Conservation (phyloP, 371 early-diverging fungal genomes). For the Funneliformis caledonium region DNA sequence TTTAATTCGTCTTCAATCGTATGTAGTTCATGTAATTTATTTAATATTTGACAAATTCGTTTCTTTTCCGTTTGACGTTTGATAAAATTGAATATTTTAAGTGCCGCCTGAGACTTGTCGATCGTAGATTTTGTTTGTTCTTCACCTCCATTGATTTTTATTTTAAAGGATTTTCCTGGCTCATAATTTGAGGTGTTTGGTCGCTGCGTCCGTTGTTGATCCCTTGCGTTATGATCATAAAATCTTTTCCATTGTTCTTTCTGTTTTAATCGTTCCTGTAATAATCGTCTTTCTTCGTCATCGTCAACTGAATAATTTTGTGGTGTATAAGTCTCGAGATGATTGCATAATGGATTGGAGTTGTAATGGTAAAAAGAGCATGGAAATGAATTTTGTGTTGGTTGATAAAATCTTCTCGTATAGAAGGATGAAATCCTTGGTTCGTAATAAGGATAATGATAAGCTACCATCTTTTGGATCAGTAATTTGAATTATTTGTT, state of each 20-base stretch:
- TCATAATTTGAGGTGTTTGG: background rate
- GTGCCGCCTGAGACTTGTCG: background rate
- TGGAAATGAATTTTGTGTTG: background rate
- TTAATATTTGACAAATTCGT: background rate
- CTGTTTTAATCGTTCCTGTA: no score
- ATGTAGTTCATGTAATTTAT: background rate
- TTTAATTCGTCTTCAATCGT: slow-evolving; percentile 4
- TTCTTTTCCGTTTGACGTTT: background rate
- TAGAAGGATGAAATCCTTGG: background rate
- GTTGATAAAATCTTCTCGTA: background rate
- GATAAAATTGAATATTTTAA: slow-evolving; percentile 15
- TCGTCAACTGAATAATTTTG: background rate
- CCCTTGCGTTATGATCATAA: no score
- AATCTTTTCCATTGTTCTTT: no score
- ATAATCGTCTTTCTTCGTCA: background rate
- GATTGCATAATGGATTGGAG: background rate
- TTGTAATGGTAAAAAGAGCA: background rate
- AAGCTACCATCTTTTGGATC: no score
- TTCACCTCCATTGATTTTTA: background rate
- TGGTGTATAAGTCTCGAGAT: background rate
- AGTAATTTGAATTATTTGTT: no score
- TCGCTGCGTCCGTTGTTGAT: no score
- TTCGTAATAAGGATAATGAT: background rate
- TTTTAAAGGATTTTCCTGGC: background rate
- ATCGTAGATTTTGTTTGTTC: background rate